Evolutionary conservation across 306 rosid species (phyloP), one percentile per base, ranked within the genome.

Genomic region (Biancaea sappan): DNA sequence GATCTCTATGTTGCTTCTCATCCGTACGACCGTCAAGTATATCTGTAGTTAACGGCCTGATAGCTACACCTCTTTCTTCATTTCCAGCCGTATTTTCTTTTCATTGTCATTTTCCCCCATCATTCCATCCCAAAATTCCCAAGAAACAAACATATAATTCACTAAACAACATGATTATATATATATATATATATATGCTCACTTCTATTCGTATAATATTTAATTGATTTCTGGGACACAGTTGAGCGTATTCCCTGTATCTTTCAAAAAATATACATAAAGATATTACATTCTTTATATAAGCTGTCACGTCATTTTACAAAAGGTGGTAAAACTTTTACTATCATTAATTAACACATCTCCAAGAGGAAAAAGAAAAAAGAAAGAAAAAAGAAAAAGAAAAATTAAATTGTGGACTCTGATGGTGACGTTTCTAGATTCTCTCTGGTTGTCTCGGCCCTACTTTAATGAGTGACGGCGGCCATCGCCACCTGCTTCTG

Each of bases 151-250:
- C n/a, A 48, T 13, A 10, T 18, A 50, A 5, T 52, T 57, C 74
- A 70, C 58, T 19, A 24, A 21, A 52, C 31, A 71, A 65, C 24
- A 37, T 12, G 64, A 38, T 5, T 4, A 1, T 34, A 3, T 34
- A 2, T n/a, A n/a, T n/a, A n/a, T n/a, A n/a, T n/a, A n/a, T n/a
- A n/a, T n/a, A 34, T 34, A 34, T 38, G 43, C 43, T 38, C 5
- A 62, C 40, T 60, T 76, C 81, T 54, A 76, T 72, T 72, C 24
- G 60, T 37, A 59, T 60, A 66, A 58, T 66, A 66, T 60, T 71
- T 58, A 66, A 81, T 59, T 58, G 32, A 22, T 66, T 72, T 60
- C 52, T 1, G 32, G 58, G 72, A 59, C 28, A 77, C 72, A 60
- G 46, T 59, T 41, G 31, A 50, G 44, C n/a, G n/a, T 64, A 71